Conservation (phyloP, 345 rosid genomes). For the Hypericum perforatum region DNA sequence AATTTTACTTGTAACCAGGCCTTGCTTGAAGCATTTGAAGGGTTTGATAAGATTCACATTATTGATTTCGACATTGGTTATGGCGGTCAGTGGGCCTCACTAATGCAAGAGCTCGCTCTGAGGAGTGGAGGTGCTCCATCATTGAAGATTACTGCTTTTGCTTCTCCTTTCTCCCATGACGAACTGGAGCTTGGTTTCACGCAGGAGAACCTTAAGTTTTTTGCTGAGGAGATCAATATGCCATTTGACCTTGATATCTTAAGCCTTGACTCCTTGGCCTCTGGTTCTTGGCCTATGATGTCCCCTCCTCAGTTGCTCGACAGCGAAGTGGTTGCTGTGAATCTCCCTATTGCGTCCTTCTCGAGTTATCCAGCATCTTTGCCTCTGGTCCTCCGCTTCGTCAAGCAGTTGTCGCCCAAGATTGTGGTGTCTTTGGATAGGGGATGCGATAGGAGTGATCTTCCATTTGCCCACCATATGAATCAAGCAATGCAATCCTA, state of each 20-base stretch:
- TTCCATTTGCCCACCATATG: constrained; percentile 64
- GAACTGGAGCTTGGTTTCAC: constrained; percentile 37
- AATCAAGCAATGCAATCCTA: constrained; percentile 60
- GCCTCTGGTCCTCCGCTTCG: constrained; percentile 50
- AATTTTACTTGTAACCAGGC: constrained; percentile 88
- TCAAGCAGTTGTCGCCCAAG: constrained; percentile 71
- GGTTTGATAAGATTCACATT: constrained; percentile 57
- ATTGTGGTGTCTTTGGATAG: constrained; percentile 70
- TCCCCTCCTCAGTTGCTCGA: constrained; percentile 30
- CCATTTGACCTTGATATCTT: constrained; percentile 42
- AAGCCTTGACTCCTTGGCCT: constrained; percentile 33
- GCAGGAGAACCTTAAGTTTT: constrained; percentile 39
- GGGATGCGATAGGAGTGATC: constrained; percentile 72
- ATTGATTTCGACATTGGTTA: constrained; percentile 78
- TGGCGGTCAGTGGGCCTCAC: constrained; percentile 92
- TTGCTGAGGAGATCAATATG: constrained; percentile 39
- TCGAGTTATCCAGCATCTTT: constrained; percentile 29
- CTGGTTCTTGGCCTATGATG: constrained; percentile 22
- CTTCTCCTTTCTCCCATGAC: constrained; percentile 39
- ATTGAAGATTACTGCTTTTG: constrained; percentile 44
- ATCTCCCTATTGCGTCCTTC: constrained; percentile 38
- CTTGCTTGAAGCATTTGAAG: constrained; percentile 55
- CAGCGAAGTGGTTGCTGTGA: constrained; percentile 40
- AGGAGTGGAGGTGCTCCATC: constrained; percentile 33
- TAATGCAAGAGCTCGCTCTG: constrained; percentile 81